Conservation (phyloP, 257 asterid species). For the Solanum chilense region DNA sequence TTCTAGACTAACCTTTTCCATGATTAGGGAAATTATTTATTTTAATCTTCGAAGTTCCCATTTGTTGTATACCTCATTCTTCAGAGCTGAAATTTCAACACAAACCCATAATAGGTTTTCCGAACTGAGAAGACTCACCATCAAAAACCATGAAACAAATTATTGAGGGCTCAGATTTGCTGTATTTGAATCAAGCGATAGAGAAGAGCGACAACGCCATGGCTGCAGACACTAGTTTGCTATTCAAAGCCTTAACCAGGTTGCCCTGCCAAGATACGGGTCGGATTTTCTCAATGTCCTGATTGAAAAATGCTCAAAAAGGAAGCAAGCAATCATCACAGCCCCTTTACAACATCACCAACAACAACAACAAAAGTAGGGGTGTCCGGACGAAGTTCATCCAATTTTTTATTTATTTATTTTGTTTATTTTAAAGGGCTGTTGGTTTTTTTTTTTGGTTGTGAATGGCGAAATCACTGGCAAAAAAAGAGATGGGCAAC, state of each 20-base stretch:
- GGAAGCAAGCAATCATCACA: neutral
- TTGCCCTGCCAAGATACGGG: neutral
- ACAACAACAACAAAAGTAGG: neutral
- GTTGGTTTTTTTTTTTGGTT: neutral
- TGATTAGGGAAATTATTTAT: neutral
- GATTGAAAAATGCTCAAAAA: neutral
- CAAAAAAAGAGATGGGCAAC: neutral
- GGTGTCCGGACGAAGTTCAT: neutral
- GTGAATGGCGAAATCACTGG: neutral
- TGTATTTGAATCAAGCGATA: neutral
- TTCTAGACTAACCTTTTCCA: neutral
- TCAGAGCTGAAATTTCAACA: neutral
- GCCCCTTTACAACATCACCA: neutral
- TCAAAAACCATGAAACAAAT: neutral
- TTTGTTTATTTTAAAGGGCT: neutral
- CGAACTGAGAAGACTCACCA: neutral
- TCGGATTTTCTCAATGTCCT: neutral
- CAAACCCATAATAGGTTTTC: neutral
- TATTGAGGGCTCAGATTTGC: neutral
- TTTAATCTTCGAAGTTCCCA: neutral
- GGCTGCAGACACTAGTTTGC: neutral
- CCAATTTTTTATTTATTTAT: neutral
- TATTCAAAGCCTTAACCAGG: neutral
- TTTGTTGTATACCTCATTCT: neutral
- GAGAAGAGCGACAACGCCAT: neutral